Evolutionary conservation across 1,139 yeast genomes (phyloP).

Genomic region (Geotrichum macrosporum): DNA sequence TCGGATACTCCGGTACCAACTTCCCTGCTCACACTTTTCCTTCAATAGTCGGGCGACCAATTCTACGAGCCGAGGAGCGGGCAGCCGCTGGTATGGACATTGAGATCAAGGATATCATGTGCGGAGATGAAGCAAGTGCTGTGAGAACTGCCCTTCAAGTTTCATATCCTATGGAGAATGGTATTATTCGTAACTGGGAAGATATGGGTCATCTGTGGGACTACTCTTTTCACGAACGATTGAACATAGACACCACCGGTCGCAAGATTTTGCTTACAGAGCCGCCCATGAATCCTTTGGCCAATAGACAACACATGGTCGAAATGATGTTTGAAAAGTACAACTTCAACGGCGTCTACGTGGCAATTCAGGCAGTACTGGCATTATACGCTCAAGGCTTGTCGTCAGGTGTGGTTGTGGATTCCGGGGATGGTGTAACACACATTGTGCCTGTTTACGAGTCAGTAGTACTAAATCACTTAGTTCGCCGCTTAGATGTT

Average conservation of each 20-base stretch:
- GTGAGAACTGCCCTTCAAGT: conserved; percentile 87
- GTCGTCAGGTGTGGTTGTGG: conserved; percentile 97
- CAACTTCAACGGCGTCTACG: conserved; percentile 93
- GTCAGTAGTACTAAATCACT: conserved; percentile 88
- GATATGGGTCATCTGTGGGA: conserved; percentile 99
- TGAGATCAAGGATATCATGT: conserved; percentile 87
- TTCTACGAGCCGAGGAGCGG: conserved; percentile 92
- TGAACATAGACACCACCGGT: conserved; percentile 73
- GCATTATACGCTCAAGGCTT: conserved; percentile 97
- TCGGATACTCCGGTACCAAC: conserved; percentile 94
- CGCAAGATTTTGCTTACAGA: conserved; percentile 84
- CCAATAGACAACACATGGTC: conserved; percentile 91
- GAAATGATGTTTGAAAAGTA: conserved; percentile 97
- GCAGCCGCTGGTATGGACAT: conserved; percentile 36
- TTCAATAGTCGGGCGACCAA: conserved; percentile 96
- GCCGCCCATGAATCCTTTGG: conserved; percentile 96
- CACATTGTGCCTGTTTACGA: conserved; percentile 98
- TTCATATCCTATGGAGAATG: conserved; percentile 97
- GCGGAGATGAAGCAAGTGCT: conserved; percentile 92
- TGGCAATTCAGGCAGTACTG: conserved; percentile 95
- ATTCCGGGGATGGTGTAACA: conserved; percentile 92
- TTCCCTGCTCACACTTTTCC: conserved; percentile 99
- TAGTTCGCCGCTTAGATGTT: conserved; percentile 87
- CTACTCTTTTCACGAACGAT: conserved; percentile 87
- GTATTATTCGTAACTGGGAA: conserved; percentile 96